These are phyloP conservation scores for Corymbia citriodora DNA, from an alignment of 441 rosid genomes.

Conservation along the genomic window DNA sequence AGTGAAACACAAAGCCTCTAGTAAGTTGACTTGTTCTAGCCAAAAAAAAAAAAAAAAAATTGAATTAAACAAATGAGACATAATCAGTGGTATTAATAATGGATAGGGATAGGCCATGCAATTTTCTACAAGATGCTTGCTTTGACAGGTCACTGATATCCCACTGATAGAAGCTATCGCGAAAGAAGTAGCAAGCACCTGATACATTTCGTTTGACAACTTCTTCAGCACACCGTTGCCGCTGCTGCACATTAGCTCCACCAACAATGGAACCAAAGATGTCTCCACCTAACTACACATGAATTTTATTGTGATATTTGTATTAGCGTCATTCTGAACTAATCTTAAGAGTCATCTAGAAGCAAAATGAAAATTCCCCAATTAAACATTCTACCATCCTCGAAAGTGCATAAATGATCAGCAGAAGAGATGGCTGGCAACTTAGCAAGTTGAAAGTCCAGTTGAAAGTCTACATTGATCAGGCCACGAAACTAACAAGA, in stretches of 20 bases:
- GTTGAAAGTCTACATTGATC: not conserved
- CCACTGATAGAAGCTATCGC: not conserved
- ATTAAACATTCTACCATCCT: not conserved
- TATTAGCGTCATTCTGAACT: not conserved
- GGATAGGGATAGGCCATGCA: not conserved
- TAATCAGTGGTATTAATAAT: not conserved
- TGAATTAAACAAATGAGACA: not conserved
- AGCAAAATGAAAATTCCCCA: not conserved
- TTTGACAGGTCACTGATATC: not conserved
- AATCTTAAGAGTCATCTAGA: not conserved
- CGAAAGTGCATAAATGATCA: not conserved
- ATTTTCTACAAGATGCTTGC: not conserved
- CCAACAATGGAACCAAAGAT: slow-evolving; percentile 71
- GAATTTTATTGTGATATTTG: not conserved
- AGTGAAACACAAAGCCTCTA: not conserved
- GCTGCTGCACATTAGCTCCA: slow-evolving; percentile 43
- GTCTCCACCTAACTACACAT: slow-evolving; percentile 32
- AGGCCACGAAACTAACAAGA: not conserved
- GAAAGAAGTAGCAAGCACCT: slow-evolving; percentile 19
- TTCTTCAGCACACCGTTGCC: slow-evolving; percentile 50
- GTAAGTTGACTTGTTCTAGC: not conserved
- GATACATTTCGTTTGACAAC: slow-evolving; percentile 43
- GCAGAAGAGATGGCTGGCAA: not conserved
- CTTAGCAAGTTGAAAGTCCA: not conserved
- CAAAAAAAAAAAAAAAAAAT: not conserved